Percentiles rank a stretch among this genome's conserved stretches.
phyloP scores from a whole-genome alignment of 2,329 filamentous ascomycete genomes.

The Nigrospora sphaerica region DNA sequence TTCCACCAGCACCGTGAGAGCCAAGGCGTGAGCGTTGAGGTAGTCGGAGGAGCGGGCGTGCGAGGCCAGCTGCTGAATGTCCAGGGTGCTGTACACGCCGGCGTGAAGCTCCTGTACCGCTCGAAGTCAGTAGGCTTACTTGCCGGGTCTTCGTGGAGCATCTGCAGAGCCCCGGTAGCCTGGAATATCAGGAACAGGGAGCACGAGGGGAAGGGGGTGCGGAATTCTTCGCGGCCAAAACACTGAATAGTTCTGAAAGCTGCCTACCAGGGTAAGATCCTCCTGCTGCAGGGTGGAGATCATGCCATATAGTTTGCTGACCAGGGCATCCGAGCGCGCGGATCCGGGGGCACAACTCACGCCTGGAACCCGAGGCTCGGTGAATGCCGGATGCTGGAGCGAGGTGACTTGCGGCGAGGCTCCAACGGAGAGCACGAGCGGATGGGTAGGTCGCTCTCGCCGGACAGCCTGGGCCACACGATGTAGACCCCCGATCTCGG shows the following conservation, averaged over 20 bases:
- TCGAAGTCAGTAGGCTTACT: too few relatives aligned
- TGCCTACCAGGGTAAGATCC: constrained; percentile 32
- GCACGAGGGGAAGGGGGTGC: too few relatives aligned
- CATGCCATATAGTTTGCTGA: constrained; percentile 25
- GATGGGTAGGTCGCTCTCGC: constrained; percentile 16
- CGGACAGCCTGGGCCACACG: constrained; percentile 34
- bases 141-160: too few relatives aligned
- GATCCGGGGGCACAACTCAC: neutral
- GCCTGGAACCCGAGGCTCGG: neutral
- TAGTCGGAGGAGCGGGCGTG: constrained; percentile 41
- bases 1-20: constrained; percentile 63
- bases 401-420: constrained; percentile 69
- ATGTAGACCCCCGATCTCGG: constrained; percentile 51
- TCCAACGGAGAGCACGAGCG: constrained; percentile 59
- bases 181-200: too few relatives aligned
- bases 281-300: constrained; percentile 29
- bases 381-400: constrained; percentile 45
- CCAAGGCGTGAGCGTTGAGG: constrained; percentile 51
- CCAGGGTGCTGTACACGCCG: constrained; percentile 68
- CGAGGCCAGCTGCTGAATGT: constrained; percentile 73
- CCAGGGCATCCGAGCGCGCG: neutral
- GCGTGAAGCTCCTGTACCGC: constrained; percentile 56
- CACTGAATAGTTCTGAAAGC: too few relatives aligned
- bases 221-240: too few relatives aligned
- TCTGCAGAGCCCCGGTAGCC: too few relatives aligned